Evolutionary conservation across 768 basidiomycete genomes (phyloP).

Genomic region (Suillus variegatus): DNA sequence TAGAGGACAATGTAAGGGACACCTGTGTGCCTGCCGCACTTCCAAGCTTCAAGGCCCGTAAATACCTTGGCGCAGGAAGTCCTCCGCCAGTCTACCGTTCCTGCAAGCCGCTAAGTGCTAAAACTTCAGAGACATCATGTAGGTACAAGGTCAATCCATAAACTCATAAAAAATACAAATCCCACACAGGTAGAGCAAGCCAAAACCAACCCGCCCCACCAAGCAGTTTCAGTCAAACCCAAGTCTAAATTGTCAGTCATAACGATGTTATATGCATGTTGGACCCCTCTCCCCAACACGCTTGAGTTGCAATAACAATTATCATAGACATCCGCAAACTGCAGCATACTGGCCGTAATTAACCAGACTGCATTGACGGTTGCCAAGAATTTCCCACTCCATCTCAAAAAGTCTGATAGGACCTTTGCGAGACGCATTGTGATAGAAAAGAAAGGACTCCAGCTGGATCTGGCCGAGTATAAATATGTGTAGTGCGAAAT

Average conservation of each 20-base stretch:
- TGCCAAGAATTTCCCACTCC: slow-evolving; percentile 21
- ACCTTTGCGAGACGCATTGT: slow-evolving; percentile 5
- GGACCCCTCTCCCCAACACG: slow-evolving; percentile 13
- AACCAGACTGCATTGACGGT: slow-evolving; percentile 22
- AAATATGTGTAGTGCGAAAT: slow-evolving; percentile 21
- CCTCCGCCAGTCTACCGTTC: too few relatives aligned
- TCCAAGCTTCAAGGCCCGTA: too few relatives aligned
- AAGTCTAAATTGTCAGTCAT: slow-evolving; percentile 18
- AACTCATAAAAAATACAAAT: neutral
- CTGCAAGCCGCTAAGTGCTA: too few relatives aligned
- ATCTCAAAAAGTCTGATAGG: slow-evolving; percentile 14
- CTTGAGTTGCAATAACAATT: slow-evolving; percentile 27
- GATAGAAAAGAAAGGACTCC: neutral
- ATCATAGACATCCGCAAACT: slow-evolving; percentile 25
- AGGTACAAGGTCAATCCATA: neutral
- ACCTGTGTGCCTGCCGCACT: too few relatives aligned
- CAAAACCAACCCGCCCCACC: slow-evolving; percentile 40
- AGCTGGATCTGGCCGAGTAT: neutral
- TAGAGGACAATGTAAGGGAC: too few relatives aligned
- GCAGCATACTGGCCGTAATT: slow-evolving; percentile 21
- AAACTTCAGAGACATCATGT: neutral
- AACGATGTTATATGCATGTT: slow-evolving; percentile 33
- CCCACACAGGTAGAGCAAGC: neutral
- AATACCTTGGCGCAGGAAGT: too few relatives aligned
- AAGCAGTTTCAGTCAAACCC: slow-evolving; percentile 27